Base-by-base conservation (phyloP, 768 basidiomycete species). In the Termitomyces heimii region DNA sequence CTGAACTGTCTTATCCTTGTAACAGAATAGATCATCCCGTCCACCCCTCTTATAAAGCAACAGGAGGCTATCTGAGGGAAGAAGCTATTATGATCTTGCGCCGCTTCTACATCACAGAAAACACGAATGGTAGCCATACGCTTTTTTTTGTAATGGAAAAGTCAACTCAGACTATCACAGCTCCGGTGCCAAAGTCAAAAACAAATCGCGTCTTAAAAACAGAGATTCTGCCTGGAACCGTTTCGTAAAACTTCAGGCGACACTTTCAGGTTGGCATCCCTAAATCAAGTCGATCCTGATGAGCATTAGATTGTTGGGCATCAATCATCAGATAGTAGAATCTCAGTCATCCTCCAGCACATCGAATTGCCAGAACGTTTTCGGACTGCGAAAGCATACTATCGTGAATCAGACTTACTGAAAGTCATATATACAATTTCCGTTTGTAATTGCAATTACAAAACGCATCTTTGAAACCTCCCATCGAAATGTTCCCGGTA, bases 91-190 rank as follows among this genome's bases (percentile, higher is more conserved):
- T 94, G 82, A 78, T 92, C 32, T 70, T 94, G 14, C 84, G 93
- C 6, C 81, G 88, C 32, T 94, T 95, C 73, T 96, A 94, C 73
- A 81, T 98, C 65, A 94, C 92, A 0, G 94, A 97, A 68, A 98
- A 99, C 69, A 77, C 78, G 7, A 93, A 95, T 65, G 96, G 96
- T 94, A 59, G 42, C 13, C 10, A 34, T 49, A 14, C 3, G 34
- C 4, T 44, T 51, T 1, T 44, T 53, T n/a, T 26, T 8, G 12
- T 54, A 29, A 32, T n/a, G 7, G 5, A 18, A 40, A 14, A 51
- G 22, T 35, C 16, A 26, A 10, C 34, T 54, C 43, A 61, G 34
- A 44, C 28, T 53, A 24, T 49, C 58, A 47, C 62, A 98, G 96
- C 96, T 2, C 96, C 96, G 2, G 75, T 82, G 24, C 96, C 96